Conservation (phyloP, 495 filamentous ascomycete species). For the Talaromyces adpressus region DNA sequence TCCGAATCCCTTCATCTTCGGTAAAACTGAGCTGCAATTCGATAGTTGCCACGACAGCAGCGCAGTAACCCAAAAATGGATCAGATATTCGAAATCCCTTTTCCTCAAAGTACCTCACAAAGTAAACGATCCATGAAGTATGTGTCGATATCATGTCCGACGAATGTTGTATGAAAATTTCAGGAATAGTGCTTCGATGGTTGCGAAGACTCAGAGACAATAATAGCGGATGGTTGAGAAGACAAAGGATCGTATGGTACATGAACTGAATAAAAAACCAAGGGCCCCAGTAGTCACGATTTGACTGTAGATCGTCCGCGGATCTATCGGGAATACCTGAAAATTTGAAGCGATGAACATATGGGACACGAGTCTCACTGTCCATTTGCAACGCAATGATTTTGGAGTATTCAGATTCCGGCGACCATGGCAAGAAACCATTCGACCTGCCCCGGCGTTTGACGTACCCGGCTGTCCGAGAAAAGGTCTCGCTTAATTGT, state of each 20-base stretch:
- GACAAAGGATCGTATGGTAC: constrained; percentile 42
- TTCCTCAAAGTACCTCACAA: constrained; percentile 39
- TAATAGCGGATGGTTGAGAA: constrained; percentile 41
- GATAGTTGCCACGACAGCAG: constrained; percentile 42
- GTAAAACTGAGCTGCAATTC: constrained; percentile 43
- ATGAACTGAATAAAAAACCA: constrained; percentile 43
- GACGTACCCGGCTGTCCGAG: constrained; percentile 37
- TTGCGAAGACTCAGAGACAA: constrained; percentile 39
- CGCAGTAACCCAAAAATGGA: constrained; percentile 41
- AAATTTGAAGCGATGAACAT: constrained; percentile 38
- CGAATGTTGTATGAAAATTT: constrained; percentile 43
- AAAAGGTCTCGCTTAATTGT: constrained; percentile 38
- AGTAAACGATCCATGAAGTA: constrained; percentile 42
- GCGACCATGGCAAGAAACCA: constrained; percentile 41
- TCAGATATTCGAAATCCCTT: constrained; percentile 37
- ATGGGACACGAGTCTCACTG: constrained; percentile 39
- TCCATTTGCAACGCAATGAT: constrained; percentile 44
- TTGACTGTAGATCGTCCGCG: constrained; percentile 28
- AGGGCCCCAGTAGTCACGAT: constrained; percentile 41
- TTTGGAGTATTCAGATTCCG: constrained; percentile 40
- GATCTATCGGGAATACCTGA: constrained; percentile 35
- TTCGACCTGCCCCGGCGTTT: constrained; percentile 35
- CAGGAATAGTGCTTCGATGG: constrained; percentile 38
- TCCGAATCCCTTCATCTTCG: constrained; percentile 25
- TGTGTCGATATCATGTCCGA: constrained; percentile 40